Evolutionary conservation across 2,329 filamentous ascomycete species (phyloP).

Genomic region (Knoxdaviesia proteae): DNA sequence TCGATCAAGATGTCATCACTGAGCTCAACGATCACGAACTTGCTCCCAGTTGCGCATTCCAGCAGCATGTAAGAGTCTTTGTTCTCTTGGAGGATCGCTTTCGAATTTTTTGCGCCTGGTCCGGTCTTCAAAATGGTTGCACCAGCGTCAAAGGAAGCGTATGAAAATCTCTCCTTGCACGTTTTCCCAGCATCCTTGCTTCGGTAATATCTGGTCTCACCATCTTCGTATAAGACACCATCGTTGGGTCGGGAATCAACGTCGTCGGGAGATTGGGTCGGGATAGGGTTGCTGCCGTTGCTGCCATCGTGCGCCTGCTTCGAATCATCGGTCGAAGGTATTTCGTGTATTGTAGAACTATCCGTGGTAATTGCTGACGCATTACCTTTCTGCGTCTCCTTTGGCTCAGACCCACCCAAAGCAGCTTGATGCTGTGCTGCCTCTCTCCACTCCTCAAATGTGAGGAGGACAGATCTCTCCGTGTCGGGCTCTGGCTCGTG

Average conservation of each 20-base stretch:
- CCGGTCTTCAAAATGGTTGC: conserved; percentile 87
- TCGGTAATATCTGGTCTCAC: conserved; percentile 34
- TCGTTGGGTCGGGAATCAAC: conserved; percentile 12
- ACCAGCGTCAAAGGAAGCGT: conserved; percentile 91
- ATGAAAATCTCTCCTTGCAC: conserved; percentile 94
- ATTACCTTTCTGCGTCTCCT: background rate
- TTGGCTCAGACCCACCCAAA: conserved; percentile 19
- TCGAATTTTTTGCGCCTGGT: conserved; percentile 65
- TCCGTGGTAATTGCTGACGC: background rate
- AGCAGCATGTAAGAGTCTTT: conserved; percentile 98
- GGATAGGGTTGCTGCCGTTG: background rate
- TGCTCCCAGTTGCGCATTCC: conserved; percentile 68
- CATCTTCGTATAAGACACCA: conserved; percentile 23
- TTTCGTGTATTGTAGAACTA: no score
- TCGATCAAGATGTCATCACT: conserved; percentile 77
- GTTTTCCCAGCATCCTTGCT: conserved; percentile 92
- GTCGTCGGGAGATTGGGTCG: conserved; percentile 5
- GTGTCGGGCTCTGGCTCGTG: conserved; percentile 8
- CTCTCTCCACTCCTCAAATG: conserved; percentile 99
- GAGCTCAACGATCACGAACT: conserved; percentile 85
- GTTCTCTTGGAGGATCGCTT: conserved; percentile 80
- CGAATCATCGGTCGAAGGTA: background rate
- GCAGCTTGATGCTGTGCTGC: conserved; percentile 30
- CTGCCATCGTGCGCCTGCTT: background rate
- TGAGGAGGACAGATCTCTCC: conserved; percentile 45